A percentile compares a stretch with the other conserved stretches of the same genome.
phyloP scores from a whole-genome alignment of 108 stramenopile species.

The Craspedostauros australis region DNA sequence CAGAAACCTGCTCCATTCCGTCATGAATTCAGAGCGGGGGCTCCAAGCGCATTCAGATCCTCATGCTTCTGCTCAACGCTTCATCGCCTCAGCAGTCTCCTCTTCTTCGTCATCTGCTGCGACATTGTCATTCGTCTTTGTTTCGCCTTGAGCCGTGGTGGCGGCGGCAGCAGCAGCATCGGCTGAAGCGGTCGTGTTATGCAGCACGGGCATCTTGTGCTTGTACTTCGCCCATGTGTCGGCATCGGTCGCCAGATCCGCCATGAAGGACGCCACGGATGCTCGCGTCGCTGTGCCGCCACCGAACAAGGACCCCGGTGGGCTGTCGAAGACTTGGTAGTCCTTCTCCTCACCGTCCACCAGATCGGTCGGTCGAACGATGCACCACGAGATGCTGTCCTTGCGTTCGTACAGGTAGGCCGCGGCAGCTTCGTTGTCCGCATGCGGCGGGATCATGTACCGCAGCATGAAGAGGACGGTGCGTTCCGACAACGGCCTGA shows the following conservation, averaged over 20 bases:
- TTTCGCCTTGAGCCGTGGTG: no score
- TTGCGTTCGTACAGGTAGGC: conserved; percentile 12
- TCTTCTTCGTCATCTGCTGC: no score
- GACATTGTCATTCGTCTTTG: no score
- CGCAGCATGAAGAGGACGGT: conserved; percentile 23
- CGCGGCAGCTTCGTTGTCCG: conserved; percentile 57
- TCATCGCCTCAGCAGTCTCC: no score
- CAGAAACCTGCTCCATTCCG: no score
- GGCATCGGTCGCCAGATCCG: conserved; percentile 8
- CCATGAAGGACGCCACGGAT: conserved; percentile 28
- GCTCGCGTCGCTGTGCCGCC: conserved; percentile 6
- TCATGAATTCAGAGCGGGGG: no score
- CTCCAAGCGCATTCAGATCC: no score
- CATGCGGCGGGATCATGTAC: conserved; percentile 46
- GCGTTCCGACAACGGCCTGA: conserved; percentile 26
- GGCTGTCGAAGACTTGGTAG: conserved; percentile 24
- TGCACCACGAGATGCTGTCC: conserved; percentile 24
- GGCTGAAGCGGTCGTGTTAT: conserved; percentile 21
- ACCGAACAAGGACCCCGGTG: conserved; percentile 21
- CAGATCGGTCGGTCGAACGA: conserved; percentile 55
- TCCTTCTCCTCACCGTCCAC: conserved; percentile 20
- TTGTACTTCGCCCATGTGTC: conserved; percentile 9
- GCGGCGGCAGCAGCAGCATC: no score
- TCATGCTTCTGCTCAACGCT: no score
- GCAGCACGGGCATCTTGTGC: conserved; percentile 23